Percentiles rank a stretch among this genome's conserved stretches.
These are phyloP conservation scores for Penicillium sp. DNA, from an alignment of 2,329 filamentous ascomycete genomes.

Conservation along the genomic window DNA sequence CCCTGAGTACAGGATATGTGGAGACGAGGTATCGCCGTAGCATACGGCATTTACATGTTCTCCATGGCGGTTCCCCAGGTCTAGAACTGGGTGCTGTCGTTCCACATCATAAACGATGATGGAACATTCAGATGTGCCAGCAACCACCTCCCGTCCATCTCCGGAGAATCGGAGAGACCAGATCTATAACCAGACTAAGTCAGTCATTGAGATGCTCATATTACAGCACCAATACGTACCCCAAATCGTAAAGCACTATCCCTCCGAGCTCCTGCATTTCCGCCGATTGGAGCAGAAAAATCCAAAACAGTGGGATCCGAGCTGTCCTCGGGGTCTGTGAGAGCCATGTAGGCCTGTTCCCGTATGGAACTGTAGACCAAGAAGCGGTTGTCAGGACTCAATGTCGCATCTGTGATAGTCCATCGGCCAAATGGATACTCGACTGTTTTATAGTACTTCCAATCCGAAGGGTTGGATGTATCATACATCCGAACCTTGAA, in stretches of 20 bases:
- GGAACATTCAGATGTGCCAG: slow-evolving; percentile 72
- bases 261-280: slow-evolving; percentile 16
- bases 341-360: slow-evolving; percentile 76
- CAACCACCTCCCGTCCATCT: slow-evolving; percentile 84
- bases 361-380: slow-evolving; percentile 89
- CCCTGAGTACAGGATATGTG: slow-evolving; percentile 92
- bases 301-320: slow-evolving; percentile 78
- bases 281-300: slow-evolving; percentile 54
- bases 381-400: slow-evolving; percentile 88
- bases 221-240: slow-evolving; percentile 31
- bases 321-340: slow-evolving; percentile 77
- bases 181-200: slow-evolving; percentile 51
- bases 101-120: slow-evolving; percentile 94
- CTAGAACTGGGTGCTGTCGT: slow-evolving; percentile 67
- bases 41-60: slow-evolving; percentile 96
- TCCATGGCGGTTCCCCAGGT: slow-evolving; percentile 68
- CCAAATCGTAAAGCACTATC: slow-evolving; percentile 40
- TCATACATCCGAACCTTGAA: slow-evolving; percentile 97
- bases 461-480: slow-evolving; percentile 89
- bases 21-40: slow-evolving; percentile 82
- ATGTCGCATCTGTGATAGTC: slow-evolving; percentile 90
- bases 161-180: slow-evolving; percentile 92
- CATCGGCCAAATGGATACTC: slow-evolving; percentile 82
- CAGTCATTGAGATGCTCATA: background rate
- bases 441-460: slow-evolving; percentile 93